phyloP scores from a whole-genome alignment of 2,329 filamentous ascomycete species.

The Aspergillus carbonarius region DNA sequence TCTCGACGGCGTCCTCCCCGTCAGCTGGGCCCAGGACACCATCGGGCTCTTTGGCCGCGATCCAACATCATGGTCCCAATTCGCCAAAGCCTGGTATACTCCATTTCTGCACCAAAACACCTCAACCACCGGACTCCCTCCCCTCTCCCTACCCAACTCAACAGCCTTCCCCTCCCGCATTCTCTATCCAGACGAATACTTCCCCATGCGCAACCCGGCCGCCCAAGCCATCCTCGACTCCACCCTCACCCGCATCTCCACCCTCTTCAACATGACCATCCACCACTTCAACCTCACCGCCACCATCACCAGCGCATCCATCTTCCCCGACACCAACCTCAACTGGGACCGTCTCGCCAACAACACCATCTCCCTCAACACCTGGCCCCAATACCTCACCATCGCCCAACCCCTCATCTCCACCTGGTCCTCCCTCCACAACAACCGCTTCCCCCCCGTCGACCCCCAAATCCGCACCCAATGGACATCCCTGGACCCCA shows the following conservation, averaged over 20 bases:
- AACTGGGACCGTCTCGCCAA: conserved; percentile 7
- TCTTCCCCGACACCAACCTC: neutral
- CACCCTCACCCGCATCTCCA: conserved; percentile 10
- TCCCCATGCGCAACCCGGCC: conserved; percentile 20
- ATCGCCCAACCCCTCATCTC: conserved; percentile 8
- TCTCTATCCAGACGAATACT: conserved; percentile 19
- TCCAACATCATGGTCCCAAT: conserved; percentile 15
- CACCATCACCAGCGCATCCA: conserved; percentile 7
- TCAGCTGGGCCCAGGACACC: conserved; percentile 45
- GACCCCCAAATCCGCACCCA: conserved; percentile 4
- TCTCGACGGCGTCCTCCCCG: conserved; percentile 45
- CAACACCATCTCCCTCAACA: neutral
- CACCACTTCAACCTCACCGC: conserved; percentile 21
- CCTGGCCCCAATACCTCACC: conserved; percentile 10
- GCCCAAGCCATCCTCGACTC: conserved; percentile 16
- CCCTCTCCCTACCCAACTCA: neutral
- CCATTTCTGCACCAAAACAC: conserved; percentile 7
- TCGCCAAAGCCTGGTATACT: conserved; percentile 15
- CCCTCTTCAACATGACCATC: conserved; percentile 27
- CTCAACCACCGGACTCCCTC: conserved; percentile 4
- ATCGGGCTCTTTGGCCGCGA: conserved; percentile 42
- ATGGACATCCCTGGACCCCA: conserved; percentile 3
- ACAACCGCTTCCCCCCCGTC: conserved; percentile 12
- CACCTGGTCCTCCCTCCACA: conserved; percentile 2
- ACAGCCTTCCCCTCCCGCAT: conserved; percentile 16